phyloP scores from a whole-genome alignment of 192 early-diverging fungal genomes.

The Backusella tarrabulga region DNA sequence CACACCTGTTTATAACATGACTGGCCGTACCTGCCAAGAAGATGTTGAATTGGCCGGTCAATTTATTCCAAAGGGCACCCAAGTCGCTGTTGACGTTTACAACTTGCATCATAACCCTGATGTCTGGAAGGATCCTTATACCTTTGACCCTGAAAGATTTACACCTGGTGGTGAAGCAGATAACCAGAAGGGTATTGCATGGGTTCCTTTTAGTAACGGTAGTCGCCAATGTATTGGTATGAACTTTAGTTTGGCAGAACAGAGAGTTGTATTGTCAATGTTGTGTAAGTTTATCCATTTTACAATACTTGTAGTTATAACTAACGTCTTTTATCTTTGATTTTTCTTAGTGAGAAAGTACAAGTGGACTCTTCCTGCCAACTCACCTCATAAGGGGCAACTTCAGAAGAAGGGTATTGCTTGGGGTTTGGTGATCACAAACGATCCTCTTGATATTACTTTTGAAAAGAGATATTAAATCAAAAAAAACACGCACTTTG shows the following conservation, averaged over 20 bases:
- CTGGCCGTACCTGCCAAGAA: background rate
- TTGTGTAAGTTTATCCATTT: conserved; percentile 41
- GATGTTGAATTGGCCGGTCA: conserved; percentile 6
- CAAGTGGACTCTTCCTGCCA: conserved; percentile 12
- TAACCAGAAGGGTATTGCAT: conserved; percentile 11
- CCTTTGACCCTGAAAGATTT: conserved; percentile 34
- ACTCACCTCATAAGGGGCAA: conserved; percentile 13
- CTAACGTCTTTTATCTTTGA: background rate
- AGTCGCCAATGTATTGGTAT: conserved; percentile 55
- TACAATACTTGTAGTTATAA: conserved; percentile 28
- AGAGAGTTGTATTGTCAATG: conserved; percentile 55
- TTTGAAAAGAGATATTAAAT: conserved; percentile 11
- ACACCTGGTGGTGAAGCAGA: conserved; percentile 22
- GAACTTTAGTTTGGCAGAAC: conserved; percentile 59
- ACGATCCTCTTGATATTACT: conserved; percentile 1
- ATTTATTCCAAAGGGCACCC: conserved; percentile 10
- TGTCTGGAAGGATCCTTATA: conserved; percentile 27
- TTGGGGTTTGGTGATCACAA: background rate
- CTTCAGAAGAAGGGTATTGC: background rate
- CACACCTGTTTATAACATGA: conserved; percentile 16
- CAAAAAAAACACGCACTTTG: background rate
- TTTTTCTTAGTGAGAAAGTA: conserved; percentile 11
- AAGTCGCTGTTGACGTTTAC: conserved; percentile 3
- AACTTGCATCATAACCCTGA: conserved; percentile 24
- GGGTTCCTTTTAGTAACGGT: conserved; percentile 56